These are phyloP conservation scores for Saturnispora zaruensis DNA, from an alignment of 805 yeast species.

Conservation along the genomic window DNA sequence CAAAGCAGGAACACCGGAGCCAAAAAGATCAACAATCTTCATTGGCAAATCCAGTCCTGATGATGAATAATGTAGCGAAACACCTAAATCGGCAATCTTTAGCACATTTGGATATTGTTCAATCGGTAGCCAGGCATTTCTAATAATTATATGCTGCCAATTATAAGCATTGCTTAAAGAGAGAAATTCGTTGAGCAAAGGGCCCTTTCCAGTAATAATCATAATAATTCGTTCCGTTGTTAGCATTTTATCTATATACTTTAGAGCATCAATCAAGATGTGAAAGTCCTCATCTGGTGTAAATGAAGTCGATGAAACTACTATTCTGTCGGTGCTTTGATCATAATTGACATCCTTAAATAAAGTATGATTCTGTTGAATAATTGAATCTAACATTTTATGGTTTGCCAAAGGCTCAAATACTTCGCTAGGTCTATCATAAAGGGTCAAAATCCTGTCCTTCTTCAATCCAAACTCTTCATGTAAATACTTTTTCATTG, in stretches of 20 bases:
- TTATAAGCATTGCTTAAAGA: conserved; percentile 16
- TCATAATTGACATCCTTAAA: conserved; percentile 21
- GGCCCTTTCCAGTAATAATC: conserved; percentile 97
- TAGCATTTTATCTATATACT: conserved; percentile 40
- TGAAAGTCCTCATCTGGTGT: conserved; percentile 91
- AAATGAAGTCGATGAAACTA: conserved; percentile 85
- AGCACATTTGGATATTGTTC: conserved; percentile 75
- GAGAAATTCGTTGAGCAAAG: conserved; percentile 47
- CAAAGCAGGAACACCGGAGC: conserved; percentile 89
- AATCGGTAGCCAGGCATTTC: conserved; percentile 65
- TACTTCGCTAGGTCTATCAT: conserved; percentile 75
- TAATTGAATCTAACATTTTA: conserved; percentile 24
- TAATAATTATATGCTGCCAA: conserved; percentile 44
- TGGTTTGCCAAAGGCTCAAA: conserved; percentile 44
- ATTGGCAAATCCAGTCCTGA: conserved; percentile 94
- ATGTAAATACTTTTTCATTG: conserved; percentile 56
- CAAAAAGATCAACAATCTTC: conserved; percentile 95
- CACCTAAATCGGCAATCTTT: conserved; percentile 74
- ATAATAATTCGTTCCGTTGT: conserved; percentile 38
- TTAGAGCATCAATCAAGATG: conserved; percentile 60
- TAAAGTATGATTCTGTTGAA: conserved; percentile 29
- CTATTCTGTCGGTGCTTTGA: conserved; percentile 41
- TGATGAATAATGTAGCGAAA: conserved; percentile 84
- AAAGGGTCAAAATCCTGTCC: conserved; percentile 51
- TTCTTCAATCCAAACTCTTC: conserved; percentile 44